A percentile compares a stretch with the other conserved stretches of the same genome.
Conservation (phyloP, 768 basidiomycete genomes). For the Tulasnella sp. region DNA sequence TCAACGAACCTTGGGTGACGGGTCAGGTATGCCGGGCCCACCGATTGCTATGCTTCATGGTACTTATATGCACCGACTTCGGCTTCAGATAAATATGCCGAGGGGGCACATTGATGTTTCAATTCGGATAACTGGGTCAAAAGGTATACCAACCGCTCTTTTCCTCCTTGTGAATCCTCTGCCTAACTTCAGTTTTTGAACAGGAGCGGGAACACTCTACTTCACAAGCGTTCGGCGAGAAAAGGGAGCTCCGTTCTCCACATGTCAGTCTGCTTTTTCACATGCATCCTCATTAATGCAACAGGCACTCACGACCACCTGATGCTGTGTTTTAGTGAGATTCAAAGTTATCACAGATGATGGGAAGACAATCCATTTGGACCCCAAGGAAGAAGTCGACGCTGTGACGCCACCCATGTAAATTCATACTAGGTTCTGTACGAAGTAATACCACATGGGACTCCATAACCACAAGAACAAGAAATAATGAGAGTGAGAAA, state of each 20-base stretch:
- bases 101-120: conserved; percentile 14
- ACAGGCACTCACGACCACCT: background rate
- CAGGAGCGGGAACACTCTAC: conserved; percentile 21
- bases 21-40: conserved; percentile 18
- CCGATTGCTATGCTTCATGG: too few species aligned
- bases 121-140: conserved; percentile 15
- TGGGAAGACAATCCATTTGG: conserved; percentile 14
- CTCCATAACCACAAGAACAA: too few species aligned
- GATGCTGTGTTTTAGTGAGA: conserved; percentile 19
- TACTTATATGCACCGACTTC: background rate
- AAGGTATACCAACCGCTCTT: conserved; percentile 1
- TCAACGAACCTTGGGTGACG: conserved; percentile 16
- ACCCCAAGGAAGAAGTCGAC: conserved; percentile 5
- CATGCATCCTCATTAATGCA: background rate
- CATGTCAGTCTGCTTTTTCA: conserved; percentile 15
- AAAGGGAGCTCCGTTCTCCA: conserved; percentile 21
- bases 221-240: conserved; percentile 20
- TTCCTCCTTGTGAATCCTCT: too few species aligned
- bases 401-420: background rate
- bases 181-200: background rate
- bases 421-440: too few species aligned
- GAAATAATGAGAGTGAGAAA: too few species aligned
- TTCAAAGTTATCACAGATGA: conserved; percentile 21
- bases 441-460: too few species aligned
- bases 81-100: conserved; percentile 9